phyloP scores from a whole-genome alignment of 495 filamentous ascomycete species.

The Jackrogersella minutella region DNA sequence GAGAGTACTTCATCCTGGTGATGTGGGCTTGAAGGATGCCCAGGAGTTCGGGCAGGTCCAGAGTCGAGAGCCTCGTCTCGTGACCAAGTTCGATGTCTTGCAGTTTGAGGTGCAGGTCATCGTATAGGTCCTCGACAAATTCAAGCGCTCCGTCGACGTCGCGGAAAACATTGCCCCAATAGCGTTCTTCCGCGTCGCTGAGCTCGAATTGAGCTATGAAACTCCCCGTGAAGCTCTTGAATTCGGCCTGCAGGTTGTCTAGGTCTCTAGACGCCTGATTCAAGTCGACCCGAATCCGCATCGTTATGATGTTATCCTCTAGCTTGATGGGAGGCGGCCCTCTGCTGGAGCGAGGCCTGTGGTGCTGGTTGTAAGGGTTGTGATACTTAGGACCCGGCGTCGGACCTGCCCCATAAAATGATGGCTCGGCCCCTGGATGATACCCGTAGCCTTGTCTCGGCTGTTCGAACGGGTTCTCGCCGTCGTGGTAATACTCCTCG shows the following conservation, averaged over 20 bases:
- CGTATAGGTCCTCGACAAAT: background rate
- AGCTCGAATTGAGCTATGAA: background rate
- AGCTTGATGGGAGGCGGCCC: background rate
- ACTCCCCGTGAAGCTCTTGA: background rate
- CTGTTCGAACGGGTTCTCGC: background rate
- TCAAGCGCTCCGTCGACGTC: background rate
- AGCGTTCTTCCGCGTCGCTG: background rate
- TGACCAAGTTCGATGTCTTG: background rate
- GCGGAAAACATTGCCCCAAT: background rate
- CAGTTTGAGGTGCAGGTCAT: background rate
- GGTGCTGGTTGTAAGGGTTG: background rate
- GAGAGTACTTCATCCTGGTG: slow-evolving; percentile 18
- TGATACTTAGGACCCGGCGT: background rate
- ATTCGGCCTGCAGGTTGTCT: background rate
- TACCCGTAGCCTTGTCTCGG: background rate
- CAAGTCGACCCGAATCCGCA: slow-evolving; percentile 20
- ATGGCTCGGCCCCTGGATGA: background rate
- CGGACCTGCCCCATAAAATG: background rate
- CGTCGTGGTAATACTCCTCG: background rate
- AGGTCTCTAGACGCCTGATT: background rate
- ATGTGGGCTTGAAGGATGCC: slow-evolving; percentile 9
- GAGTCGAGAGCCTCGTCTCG: background rate
- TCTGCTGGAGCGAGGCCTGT: background rate
- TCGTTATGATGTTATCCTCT: slow-evolving; percentile 16
- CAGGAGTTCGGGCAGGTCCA: slow-evolving; percentile 1